Base-by-base conservation (phyloP, 2,329 filamentous ascomycete species). In the Fusarium dimerum region DNA sequence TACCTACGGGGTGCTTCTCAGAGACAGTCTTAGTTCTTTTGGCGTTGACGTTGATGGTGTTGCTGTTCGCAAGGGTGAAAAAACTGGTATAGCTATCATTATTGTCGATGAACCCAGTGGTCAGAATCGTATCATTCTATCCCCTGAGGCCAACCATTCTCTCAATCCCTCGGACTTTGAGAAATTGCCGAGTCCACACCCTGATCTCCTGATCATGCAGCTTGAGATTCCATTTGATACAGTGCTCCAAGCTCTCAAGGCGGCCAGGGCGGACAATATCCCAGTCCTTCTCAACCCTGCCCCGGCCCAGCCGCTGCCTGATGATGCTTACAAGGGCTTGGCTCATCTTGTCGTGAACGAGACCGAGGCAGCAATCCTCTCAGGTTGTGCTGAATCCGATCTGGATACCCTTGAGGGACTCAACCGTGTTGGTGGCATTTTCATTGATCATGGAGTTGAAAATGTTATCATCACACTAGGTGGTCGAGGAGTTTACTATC, bases 281-380 rank as follows among this genome's bases (percentile, higher is more conserved):
- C 77, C 81, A 36, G 87, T 93, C 2, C 80, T 97, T 45, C 80
- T 96, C 58, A 97, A 97, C 70, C 92, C 92, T 15, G 92, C 92
- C 3, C 88, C 89, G 5, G 91, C 92, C 4, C 80, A 86, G 42
- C 71, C 75, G 9, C 73, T 96, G 4, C 91, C 90, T 1, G 76
- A 77, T 1, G 78, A 83, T 29, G 85, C 84, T 9, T 94, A 89
- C 67, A 63, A 69, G 7, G 83, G 82, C 1, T 79, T 97, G 32
- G 84, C 85, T 40, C 90, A 96, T 64, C 78, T 97, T 41, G 83
- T 97, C 46, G 83, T 97, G 64, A 97, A 97, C 67, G 92, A 97
- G 76, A 94, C 88, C 1, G 92, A 97, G 75, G 90, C 92, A 2
- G 82, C 86, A 9, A 82, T 92, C 45, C 79, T 96, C 49, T 85